Evolutionary conservation across 805 yeast species (phyloP).

Genomic region (Pichia deserticola): DNA sequence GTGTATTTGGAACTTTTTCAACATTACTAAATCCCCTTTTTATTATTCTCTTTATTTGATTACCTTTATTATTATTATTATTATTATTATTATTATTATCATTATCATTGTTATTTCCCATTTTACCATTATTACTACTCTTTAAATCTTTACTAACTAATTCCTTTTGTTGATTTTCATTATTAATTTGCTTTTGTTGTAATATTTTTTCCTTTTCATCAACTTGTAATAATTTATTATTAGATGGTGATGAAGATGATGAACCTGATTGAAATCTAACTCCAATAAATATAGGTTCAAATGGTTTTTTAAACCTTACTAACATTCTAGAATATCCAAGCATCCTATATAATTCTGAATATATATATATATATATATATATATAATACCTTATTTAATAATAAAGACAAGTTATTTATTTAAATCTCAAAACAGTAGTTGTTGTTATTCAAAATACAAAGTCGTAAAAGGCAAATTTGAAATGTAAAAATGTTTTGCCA

Average conservation of each 20-base stretch:
- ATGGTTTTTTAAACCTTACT: neutral
- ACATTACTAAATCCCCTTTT: conserved; percentile 29
- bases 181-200: neutral
- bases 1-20: conserved; percentile 29
- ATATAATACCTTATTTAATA: no score
- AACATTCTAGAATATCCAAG: neutral
- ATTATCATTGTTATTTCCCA: no score
- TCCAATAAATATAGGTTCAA: neutral
- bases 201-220: neutral
- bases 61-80: no score
- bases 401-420: no score
- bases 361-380: no score
- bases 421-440: no score
- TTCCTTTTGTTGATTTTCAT: neutral
- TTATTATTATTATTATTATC: neutral
- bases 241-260: conserved; percentile 4
- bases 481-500: no score
- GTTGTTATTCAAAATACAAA: no score
- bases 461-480: no score
- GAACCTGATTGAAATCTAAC: conserved; percentile 19
- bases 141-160: no score
- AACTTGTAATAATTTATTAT: conserved; percentile 1
- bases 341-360: no score
- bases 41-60: conserved; percentile 4
- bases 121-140: neutral